These are phyloP conservation scores for Umbelopsis isabellina DNA, from an alignment of 192 early-diverging fungal genomes.

Conservation along the genomic window DNA sequence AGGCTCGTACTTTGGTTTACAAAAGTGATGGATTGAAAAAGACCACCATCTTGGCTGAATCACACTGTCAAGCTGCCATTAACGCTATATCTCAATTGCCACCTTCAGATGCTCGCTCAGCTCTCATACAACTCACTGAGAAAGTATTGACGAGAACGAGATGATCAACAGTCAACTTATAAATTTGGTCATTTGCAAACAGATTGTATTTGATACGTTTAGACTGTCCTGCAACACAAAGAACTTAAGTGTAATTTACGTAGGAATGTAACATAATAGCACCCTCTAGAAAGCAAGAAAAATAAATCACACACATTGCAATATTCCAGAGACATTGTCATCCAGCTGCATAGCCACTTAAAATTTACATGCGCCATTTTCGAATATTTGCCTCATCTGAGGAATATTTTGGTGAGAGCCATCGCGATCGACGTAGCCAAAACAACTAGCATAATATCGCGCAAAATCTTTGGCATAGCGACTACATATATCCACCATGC, in stretches of 20 bases:
- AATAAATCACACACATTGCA: no score
- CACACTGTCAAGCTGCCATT: slow-evolving; percentile 76
- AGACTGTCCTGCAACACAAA: slow-evolving; percentile 2
- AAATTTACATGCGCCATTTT: no score
- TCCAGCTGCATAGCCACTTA: no score
- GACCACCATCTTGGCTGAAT: slow-evolving; percentile 74
- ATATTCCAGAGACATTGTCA: no score
- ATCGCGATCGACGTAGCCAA: no score
- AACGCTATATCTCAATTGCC: slow-evolving; percentile 71
- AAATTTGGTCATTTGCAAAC: neutral
- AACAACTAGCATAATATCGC: no score
- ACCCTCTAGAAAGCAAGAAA: slow-evolving; percentile 1
- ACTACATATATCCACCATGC: no score
- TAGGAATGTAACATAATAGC: slow-evolving; percentile 10
- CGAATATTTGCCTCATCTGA: no score
- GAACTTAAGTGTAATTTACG: neutral
- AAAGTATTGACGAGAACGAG: slow-evolving; percentile 84
- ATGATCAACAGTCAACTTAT: slow-evolving; percentile 34
- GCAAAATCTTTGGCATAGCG: no score
- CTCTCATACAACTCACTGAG: slow-evolving; percentile 78
- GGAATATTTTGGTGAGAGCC: no score
- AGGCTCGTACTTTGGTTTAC: slow-evolving; percentile 82
- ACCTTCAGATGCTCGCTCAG: slow-evolving; percentile 71
- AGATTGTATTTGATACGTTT: slow-evolving; percentile 6
- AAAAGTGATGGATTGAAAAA: slow-evolving; percentile 75